phyloP scores from a whole-genome alignment of 352 stramenopile species.

The Globisporangium orthogonon region DNA sequence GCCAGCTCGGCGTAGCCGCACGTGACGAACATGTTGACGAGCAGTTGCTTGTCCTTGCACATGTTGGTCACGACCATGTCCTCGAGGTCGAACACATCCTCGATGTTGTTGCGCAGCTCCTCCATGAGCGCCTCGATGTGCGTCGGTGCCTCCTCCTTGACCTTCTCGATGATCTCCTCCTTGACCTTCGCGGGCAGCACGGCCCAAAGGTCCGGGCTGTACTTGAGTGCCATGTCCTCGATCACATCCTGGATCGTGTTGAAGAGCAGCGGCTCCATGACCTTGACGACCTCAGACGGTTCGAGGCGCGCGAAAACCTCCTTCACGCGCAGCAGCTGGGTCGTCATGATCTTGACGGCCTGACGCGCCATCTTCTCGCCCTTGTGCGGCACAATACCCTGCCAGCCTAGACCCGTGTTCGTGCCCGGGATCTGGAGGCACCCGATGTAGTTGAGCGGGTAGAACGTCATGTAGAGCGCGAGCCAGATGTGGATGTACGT shows the following conservation, averaged over 20 bases:
- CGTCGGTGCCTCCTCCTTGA: conserved; percentile 89
- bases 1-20: conserved; percentile 89
- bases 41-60: conserved; percentile 92
- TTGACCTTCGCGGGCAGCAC: conserved; percentile 77
- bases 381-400: conserved; percentile 97
- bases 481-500: conserved; percentile 95
- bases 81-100: conserved; percentile 95
- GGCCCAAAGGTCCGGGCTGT: conserved; percentile 80
- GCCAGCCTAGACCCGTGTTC: conserved; percentile 94
- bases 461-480: conserved; percentile 98
- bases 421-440: conserved; percentile 82
- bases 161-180: conserved; percentile 91
- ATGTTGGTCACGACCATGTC: conserved; percentile 93
- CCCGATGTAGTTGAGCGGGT: conserved; percentile 92
- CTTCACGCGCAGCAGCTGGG: conserved; percentile 89
- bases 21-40: conserved; percentile 94
- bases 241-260: conserved; percentile 86
- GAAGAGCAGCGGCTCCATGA: conserved; percentile 91
- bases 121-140: conserved; percentile 94
- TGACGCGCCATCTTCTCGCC: conserved; percentile 96
- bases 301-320: conserved; percentile 92
- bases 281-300: conserved; percentile 84
- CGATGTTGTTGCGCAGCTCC: conserved; percentile 93
- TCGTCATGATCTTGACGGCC: conserved; percentile 91
- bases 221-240: conserved; percentile 87